A percentile compares a stretch with the other conserved stretches of the same genome.
These are phyloP conservation scores for Pseudoneurospora amorphoporcata DNA, from an alignment of 495 filamentous ascomycete genomes.

Conservation along the genomic window DNA sequence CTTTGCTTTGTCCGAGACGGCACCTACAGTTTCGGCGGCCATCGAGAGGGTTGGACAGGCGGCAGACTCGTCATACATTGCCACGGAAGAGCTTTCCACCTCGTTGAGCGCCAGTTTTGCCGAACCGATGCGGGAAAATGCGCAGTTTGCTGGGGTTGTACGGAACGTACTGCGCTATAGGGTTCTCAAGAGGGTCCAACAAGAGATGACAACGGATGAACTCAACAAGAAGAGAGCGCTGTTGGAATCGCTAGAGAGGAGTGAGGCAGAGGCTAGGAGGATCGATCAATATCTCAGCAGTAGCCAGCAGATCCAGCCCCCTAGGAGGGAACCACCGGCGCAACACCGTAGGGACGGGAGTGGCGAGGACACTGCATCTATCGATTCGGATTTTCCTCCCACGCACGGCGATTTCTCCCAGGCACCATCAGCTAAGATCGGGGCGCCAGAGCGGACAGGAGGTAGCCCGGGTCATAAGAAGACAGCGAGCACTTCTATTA, in stretches of 20 bases:
- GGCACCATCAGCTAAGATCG: slow-evolving; percentile 52
- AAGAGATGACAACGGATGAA: slow-evolving; percentile 94
- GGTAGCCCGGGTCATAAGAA: slow-evolving; percentile 52
- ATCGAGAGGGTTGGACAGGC: slow-evolving; percentile 94
- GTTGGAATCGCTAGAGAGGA: slow-evolving; percentile 74
- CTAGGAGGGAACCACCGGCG: slow-evolving; percentile 40
- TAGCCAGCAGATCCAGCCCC: slow-evolving; percentile 48
- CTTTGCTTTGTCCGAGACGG: slow-evolving; percentile 90
- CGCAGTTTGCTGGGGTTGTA: slow-evolving; percentile 93
- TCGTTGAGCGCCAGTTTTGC: slow-evolving; percentile 82
- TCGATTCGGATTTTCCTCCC: slow-evolving; percentile 90
- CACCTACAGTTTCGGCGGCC: slow-evolving; percentile 75
- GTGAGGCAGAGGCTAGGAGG: slow-evolving; percentile 80
- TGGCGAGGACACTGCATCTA: slow-evolving; percentile 63
- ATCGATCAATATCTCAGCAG: slow-evolving; percentile 82
- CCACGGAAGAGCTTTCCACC: slow-evolving; percentile 80
- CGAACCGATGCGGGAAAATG: slow-evolving; percentile 93
- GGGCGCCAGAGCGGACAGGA: slow-evolving; percentile 34
- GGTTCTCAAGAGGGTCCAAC: slow-evolving; percentile 84
- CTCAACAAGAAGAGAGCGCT: slow-evolving; percentile 68
- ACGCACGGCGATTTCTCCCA: slow-evolving; percentile 62
- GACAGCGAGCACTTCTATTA: slow-evolving; percentile 68
- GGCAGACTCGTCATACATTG: slow-evolving; percentile 90
- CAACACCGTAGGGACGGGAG: slow-evolving; percentile 36
- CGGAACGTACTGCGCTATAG: slow-evolving; percentile 78